Conservation (phyloP, 2,329 filamentous ascomycete species). For the Alternaria solani region DNA sequence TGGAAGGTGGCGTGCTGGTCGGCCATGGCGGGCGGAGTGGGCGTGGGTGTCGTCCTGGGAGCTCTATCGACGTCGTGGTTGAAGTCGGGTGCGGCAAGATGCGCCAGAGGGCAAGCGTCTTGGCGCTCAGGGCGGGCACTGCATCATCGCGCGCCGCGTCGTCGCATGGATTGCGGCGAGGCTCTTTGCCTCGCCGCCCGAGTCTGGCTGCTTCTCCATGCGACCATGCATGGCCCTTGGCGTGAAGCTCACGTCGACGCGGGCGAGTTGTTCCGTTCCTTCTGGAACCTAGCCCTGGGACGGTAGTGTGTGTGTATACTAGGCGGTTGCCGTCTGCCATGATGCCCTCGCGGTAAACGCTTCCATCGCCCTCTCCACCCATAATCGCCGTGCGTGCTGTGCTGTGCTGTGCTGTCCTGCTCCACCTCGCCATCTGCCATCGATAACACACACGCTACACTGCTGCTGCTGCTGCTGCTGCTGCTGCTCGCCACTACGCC, state of each 20-base stretch:
- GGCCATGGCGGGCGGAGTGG: constrained; percentile 49
- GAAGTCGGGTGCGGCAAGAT: constrained; percentile 14
- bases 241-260: background rate
- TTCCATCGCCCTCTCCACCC: constrained; percentile 19
- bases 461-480: background rate
- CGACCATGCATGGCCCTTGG: background rate
- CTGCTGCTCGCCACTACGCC: constrained; percentile 2
- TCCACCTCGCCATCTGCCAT: constrained; percentile 1
- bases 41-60: constrained; percentile 30
- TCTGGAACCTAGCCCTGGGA: constrained; percentile 3
- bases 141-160: constrained; percentile 20
- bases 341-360: constrained; percentile 23
- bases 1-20: constrained; percentile 62
- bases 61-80: constrained; percentile 8
- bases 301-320: constrained; percentile 11
- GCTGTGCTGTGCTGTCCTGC: constrained; percentile 6
- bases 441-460: constrained; percentile 1
- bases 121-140: constrained; percentile 10
- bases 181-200: constrained; percentile 2
- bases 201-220: background rate
- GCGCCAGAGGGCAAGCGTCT: constrained; percentile 16
- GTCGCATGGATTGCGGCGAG: background rate
- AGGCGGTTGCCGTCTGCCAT: constrained; percentile 30
- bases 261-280: background rate
- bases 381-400: constrained; percentile 14